These are phyloP conservation scores for Aspergillus pseudonomiae DNA, from an alignment of 2,329 filamentous ascomycete species.

Conservation along the genomic window DNA sequence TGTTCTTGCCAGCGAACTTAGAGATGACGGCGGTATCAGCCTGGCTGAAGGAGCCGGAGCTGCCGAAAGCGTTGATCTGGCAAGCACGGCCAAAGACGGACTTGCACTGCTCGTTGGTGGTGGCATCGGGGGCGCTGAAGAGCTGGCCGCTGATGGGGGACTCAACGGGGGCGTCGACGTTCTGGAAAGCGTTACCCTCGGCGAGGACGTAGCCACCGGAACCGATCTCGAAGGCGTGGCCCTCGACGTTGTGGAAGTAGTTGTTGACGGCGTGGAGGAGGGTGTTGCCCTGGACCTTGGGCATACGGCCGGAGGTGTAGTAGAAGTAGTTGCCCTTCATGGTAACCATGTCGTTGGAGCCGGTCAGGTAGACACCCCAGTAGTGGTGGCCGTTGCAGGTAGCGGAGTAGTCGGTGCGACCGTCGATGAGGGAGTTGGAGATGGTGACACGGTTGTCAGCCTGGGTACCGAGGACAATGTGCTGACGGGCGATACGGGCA, in stretches of 20 bases:
- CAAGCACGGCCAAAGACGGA: constrained; percentile 54
- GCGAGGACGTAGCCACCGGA: constrained; percentile 52
- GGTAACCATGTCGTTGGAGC: constrained; percentile 59
- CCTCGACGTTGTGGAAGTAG: constrained; percentile 59
- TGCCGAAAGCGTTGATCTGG: constrained; percentile 54
- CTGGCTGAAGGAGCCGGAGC: constrained; percentile 36
- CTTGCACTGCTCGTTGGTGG: constrained; percentile 48
- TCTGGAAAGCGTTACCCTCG: constrained; percentile 63
- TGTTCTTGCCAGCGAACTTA: constrained; percentile 57
- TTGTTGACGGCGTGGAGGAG: constrained; percentile 64
- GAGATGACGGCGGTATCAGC: constrained; percentile 52
- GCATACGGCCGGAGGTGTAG: constrained; percentile 59
- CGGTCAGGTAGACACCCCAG: constrained; percentile 62
- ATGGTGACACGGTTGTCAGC: constrained; percentile 61
- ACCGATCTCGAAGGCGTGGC: constrained; percentile 61
- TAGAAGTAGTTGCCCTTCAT: constrained; percentile 65
- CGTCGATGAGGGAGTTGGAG: constrained; percentile 63
- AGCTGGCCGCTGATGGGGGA: constrained; percentile 41
- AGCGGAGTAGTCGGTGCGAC: constrained; percentile 56
- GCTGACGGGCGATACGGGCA: constrained; percentile 61
- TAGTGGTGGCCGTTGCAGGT: constrained; percentile 63
- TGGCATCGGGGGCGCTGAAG: constrained; percentile 41
- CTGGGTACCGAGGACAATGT: constrained; percentile 60
- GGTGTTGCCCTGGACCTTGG: constrained; percentile 60
- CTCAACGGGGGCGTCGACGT: constrained; percentile 51